Conservation (phyloP, 495 filamentous ascomycete species). For the Neurospora tetrasperma region DNA sequence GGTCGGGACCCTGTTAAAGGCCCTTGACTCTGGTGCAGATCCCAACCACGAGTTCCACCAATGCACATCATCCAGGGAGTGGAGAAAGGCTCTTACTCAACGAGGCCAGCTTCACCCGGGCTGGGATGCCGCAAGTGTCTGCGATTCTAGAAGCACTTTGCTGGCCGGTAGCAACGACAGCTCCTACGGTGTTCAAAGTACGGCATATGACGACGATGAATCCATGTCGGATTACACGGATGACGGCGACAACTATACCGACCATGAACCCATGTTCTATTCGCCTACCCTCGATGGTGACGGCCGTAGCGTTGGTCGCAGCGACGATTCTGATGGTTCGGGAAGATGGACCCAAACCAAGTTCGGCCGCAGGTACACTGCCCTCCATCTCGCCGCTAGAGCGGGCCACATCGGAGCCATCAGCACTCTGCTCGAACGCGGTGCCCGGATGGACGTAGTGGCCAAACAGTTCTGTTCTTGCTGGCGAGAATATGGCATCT, state of each 20-base stretch:
- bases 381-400: conserved; percentile 29
- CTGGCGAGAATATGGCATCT: conserved; percentile 11
- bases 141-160: background rate
- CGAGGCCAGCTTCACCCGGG: background rate
- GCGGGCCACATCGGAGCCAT: conserved; percentile 23
- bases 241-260: background rate
- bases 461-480: conserved; percentile 25
- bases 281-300: background rate
- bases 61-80: conserved; percentile 3
- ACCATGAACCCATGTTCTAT: background rate
- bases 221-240: conserved; percentile 4
- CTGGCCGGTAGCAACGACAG: background rate
- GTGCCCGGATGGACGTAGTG: conserved; percentile 15
- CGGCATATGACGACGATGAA: conserved; percentile 10
- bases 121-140: conserved; percentile 3
- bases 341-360: background rate
- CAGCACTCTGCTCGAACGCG: conserved; percentile 19
- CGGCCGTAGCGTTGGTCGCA: background rate
- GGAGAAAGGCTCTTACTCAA: conserved; percentile 4
- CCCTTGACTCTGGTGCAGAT: conserved; percentile 16
- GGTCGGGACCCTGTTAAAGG: conserved; percentile 12
- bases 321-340: background rate
- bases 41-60: conserved; percentile 19
- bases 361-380: conserved; percentile 10
- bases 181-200: conserved; percentile 1